A percentile compares a stretch with the other conserved stretches of the same genome.
Conservation (phyloP, 805 yeast species). For the Scheffersomyces lignosus region DNA sequence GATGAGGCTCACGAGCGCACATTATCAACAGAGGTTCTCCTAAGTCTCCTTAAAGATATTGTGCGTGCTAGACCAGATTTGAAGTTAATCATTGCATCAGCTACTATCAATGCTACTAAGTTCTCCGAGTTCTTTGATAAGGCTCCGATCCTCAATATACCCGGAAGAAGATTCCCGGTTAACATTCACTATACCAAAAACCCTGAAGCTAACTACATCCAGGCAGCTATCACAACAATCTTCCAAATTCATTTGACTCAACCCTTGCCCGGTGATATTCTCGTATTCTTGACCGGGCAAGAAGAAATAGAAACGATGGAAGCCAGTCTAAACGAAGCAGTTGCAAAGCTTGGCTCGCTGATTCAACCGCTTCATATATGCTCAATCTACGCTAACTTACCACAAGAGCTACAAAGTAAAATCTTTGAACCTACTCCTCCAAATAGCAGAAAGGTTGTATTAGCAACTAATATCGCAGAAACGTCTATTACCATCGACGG, state of each 20-base stretch:
- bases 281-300: constrained; percentile 93
- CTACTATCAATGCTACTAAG: constrained; percentile 88
- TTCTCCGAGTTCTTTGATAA: constrained; percentile 78
- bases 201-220: constrained; percentile 89
- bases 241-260: constrained; percentile 77
- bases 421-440: constrained; percentile 89
- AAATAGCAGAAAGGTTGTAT: constrained; percentile 76
- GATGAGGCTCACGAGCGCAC: constrained; percentile 99
- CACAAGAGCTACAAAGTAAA: constrained; percentile 75
- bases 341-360: constrained; percentile 57
- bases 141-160: constrained; percentile 86
- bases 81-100: constrained; percentile 81
- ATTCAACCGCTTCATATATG: constrained; percentile 67
- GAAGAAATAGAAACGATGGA: constrained; percentile 89
- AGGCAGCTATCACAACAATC: constrained; percentile 85
- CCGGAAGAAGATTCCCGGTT: constrained; percentile 93
- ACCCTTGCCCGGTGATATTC: constrained; percentile 76
- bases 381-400: constrained; percentile 90
- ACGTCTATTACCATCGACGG: constrained; percentile 49
- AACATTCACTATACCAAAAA: constrained; percentile 78
- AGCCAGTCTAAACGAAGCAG: constrained; percentile 67
- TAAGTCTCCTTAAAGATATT: constrained; percentile 79
- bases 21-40: constrained; percentile 78
- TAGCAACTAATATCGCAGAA: constrained; percentile 89
- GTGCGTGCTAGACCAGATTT: constrained; percentile 64